Evolutionary conservation across 2,329 filamentous ascomycete genomes (phyloP).

Genomic region (Leptographium galeiforme): DNA sequence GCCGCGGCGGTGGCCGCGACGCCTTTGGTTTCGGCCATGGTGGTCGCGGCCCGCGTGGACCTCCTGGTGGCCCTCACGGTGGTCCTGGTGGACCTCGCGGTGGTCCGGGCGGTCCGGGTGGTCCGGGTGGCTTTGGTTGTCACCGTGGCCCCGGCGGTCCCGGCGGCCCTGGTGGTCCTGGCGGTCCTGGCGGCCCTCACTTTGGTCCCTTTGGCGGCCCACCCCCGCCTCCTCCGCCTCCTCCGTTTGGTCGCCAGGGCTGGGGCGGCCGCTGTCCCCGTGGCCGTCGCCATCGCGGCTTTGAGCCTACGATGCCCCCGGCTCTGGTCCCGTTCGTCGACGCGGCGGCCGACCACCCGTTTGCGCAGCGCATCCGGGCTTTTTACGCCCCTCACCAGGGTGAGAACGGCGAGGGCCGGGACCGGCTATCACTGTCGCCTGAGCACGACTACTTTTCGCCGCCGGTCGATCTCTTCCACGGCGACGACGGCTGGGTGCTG

Average conservation of each 20-base stretch:
- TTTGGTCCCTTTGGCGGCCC: slow-evolving; percentile 2
- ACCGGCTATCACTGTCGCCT: neutral
- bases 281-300: slow-evolving; percentile 16
- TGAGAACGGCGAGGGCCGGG: slow-evolving; percentile 7
- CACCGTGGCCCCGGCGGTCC: slow-evolving; percentile 1
- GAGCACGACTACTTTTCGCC: slow-evolving; percentile 39
- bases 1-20: slow-evolving; percentile 4
- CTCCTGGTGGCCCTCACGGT: slow-evolving; percentile 5
- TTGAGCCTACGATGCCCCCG: slow-evolving; percentile 18
- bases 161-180: slow-evolving; percentile 9
- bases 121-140: neutral
- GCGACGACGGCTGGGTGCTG: slow-evolving; percentile 46
- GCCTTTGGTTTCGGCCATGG: neutral
- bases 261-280: neutral
- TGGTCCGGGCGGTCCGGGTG: slow-evolving; percentile 3
- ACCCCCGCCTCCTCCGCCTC: too few species aligned
- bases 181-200: slow-evolving; percentile 4
- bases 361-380: slow-evolving; percentile 25
- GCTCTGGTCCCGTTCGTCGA: slow-evolving; percentile 13
- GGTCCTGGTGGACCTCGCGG: slow-evolving; percentile 2
- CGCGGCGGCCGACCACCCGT: slow-evolving; percentile 26
- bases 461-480: slow-evolving; percentile 56
- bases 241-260: neutral
- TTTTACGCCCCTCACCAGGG: slow-evolving; percentile 6
- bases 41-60: neutral